Percentiles rank a stretch among this genome's conserved stretches.
Evolutionary conservation across 148 eudicot species (phyloP).

Genomic region (Salicornia ramosissima): DNA sequence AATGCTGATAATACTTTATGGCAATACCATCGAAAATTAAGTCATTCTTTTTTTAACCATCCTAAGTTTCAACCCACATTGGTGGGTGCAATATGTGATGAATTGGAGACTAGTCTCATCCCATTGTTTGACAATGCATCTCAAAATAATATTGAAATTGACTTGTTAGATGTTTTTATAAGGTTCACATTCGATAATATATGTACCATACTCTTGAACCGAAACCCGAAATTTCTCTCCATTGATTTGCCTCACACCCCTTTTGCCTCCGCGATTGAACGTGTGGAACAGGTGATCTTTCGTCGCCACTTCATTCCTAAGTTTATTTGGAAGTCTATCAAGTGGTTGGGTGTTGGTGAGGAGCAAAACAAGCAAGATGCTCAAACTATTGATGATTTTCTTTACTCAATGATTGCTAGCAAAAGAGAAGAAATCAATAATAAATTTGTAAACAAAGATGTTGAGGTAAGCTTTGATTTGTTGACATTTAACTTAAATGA

Average conservation of each 20-base stretch:
- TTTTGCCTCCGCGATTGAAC: slow-evolving; percentile 22
- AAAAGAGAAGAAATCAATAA: slow-evolving; percentile 24
- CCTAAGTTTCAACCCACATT: slow-evolving; percentile 33
- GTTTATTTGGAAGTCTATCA: slow-evolving; percentile 38
- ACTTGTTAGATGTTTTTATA: slow-evolving; percentile 50
- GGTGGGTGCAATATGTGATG: slow-evolving; percentile 21
- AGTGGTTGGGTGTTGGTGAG: slow-evolving; percentile 38
- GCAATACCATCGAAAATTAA: slow-evolving; percentile 34
- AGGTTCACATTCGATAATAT: slow-evolving; percentile 54
- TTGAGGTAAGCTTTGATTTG: slow-evolving; percentile 22
- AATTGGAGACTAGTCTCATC: slow-evolving; percentile 33
- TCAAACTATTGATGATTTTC: slow-evolving; percentile 24
- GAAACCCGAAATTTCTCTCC: slow-evolving; percentile 39
- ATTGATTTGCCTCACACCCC: slow-evolving; percentile 35
- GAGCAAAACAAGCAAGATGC: slow-evolving; percentile 28
- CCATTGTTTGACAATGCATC: slow-evolving; percentile 37
- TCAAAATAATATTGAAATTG: slow-evolving; percentile 26
- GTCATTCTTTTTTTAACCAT: slow-evolving; percentile 28
- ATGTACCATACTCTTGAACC: slow-evolving; percentile 36
- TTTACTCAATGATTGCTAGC: slow-evolving; percentile 6
- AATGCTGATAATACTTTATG: slow-evolving; percentile 40
- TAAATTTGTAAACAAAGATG: neutral
- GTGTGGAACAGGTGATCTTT: slow-evolving; percentile 30
- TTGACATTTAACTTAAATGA: slow-evolving; percentile 25
- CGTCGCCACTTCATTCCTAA: slow-evolving; percentile 35